Evolutionary conservation across 228 moss, liverwort and hornwort species (phyloP), one percentile per base, ranked within the genome.

Genomic region (Sphagnum fallax): DNA sequence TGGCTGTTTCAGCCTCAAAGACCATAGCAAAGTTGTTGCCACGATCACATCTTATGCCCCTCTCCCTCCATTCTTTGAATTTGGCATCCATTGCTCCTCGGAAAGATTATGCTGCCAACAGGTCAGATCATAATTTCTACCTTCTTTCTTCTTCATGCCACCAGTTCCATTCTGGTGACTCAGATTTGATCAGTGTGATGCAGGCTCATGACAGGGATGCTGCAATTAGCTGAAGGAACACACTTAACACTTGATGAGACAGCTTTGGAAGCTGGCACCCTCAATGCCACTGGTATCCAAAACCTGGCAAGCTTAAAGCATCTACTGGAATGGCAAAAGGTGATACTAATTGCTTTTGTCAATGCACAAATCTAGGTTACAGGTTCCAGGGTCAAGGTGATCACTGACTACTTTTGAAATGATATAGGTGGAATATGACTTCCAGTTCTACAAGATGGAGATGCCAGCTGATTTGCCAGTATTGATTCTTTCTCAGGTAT

Each of bases 161-260:
- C 55, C 55, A 32, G 3, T 32, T 32, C 32, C n/a, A 16, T 53
- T 13, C 8, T 16, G 4, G 14, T 52, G 4, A 51, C 53, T 16
- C 18, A 8, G 67, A 52, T 15, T 4, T 10, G 15, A 8, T 49
- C 49, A 52, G 61, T 64, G 52, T 68, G 14, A n/a, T 51, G 71
- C 91, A 98, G 98, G 83, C 81, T 98, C 69, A 73, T 90, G 47
- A 90, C 94, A 3, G 98, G 98, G 63, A 72, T 78, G 47, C 49
- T 92, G 63, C 98, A 98, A 76, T 84, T 98, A 64, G 83, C 94
- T 55, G 92, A 87, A 6, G 94, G 98, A 52, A 94, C 98, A 14
- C 92, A 98, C 78, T 76, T 98, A 73, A 90, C 78, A 62, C 69
- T 98, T 60, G 98, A 98, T 69, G 90, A 94, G 81, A 98, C 98